phyloP scores from a whole-genome alignment of 2,329 filamentous ascomycete species.

The Dothideomycetes sp. region DNA sequence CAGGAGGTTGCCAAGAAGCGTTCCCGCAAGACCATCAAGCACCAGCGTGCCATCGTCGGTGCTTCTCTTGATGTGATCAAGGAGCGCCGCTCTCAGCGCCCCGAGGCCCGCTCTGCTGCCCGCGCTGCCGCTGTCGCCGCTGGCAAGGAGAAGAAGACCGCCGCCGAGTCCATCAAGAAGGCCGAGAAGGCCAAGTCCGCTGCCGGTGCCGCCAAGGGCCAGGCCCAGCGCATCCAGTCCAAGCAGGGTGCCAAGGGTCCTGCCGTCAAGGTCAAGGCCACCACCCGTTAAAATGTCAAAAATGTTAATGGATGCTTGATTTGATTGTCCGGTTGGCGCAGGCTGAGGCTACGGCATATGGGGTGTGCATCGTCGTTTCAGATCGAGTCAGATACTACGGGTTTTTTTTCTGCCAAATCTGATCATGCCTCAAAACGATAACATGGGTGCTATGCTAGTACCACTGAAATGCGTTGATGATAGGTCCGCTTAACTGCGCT shows the following conservation, averaged over 20 bases:
- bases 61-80: slow-evolving; percentile 99
- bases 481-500: slow-evolving; percentile 1
- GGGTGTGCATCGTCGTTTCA: slow-evolving; percentile 7
- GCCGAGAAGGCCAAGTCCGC: slow-evolving; percentile 96
- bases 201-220: slow-evolving; percentile 61
- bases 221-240: slow-evolving; percentile 71
- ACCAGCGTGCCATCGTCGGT: slow-evolving; percentile 97
- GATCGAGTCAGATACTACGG: slow-evolving; percentile 1
- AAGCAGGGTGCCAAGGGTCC: slow-evolving; percentile 97
- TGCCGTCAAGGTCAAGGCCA: slow-evolving; percentile 8
- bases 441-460: neutral
- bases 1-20: slow-evolving; percentile 99
- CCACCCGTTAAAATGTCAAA: slow-evolving; percentile 8
- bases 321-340: slow-evolving; percentile 10
- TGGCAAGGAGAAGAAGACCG: slow-evolving; percentile 96
- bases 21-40: slow-evolving; percentile 93
- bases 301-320: slow-evolving; percentile 3
- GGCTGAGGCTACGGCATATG: slow-evolving; percentile 9
- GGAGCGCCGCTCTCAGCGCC: slow-evolving; percentile 90
- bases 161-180: slow-evolving; percentile 86
- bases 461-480: slow-evolving; percentile 9
- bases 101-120: slow-evolving; percentile 88
- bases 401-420: slow-evolving; percentile 1
- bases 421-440: slow-evolving; percentile 1
- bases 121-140: slow-evolving; percentile 88